Percentiles rank a stretch among this genome's conserved stretches.
Evolutionary conservation across 75 land plant species (phyloP).

Genomic region (Adiantum capillusveneris): DNA sequence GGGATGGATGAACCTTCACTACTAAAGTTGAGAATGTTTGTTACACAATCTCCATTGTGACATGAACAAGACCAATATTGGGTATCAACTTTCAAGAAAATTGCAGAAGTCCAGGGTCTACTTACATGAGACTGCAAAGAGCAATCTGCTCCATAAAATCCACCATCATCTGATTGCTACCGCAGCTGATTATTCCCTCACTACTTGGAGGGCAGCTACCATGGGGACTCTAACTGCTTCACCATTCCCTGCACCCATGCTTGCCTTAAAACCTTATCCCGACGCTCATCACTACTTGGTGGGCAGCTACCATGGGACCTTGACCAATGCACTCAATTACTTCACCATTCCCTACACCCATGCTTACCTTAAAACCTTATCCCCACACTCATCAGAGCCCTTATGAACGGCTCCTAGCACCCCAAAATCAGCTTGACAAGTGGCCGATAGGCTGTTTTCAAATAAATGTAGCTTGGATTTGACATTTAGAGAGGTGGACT

Average conservation of each 20-base stretch:
- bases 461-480: neutral
- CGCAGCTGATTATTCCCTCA: neutral
- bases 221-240: neutral
- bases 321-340: slow-evolving; percentile 6
- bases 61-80: too few species aligned
- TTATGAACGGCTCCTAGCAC: neutral
- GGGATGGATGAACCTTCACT: too few species aligned
- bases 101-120: neutral
- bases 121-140: slow-evolving; percentile 1
- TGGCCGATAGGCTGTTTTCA: too few species aligned
- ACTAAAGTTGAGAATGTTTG: too few species aligned
- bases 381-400: slow-evolving; percentile 1
- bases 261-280: slow-evolving; percentile 4
- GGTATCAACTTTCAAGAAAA: too few species aligned
- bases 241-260: slow-evolving; percentile 6
- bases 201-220: neutral
- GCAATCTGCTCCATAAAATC: too few species aligned
- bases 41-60: too few species aligned
- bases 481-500: neutral
- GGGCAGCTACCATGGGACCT: neutral
- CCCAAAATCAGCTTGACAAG: too few species aligned
- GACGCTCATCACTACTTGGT: neutral
- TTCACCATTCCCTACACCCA: slow-evolving; percentile 6
- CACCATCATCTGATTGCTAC: neutral
- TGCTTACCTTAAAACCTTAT: neutral